phyloP scores from a whole-genome alignment of 257 asterid genomes.

The Forsythia viridissima region DNA sequence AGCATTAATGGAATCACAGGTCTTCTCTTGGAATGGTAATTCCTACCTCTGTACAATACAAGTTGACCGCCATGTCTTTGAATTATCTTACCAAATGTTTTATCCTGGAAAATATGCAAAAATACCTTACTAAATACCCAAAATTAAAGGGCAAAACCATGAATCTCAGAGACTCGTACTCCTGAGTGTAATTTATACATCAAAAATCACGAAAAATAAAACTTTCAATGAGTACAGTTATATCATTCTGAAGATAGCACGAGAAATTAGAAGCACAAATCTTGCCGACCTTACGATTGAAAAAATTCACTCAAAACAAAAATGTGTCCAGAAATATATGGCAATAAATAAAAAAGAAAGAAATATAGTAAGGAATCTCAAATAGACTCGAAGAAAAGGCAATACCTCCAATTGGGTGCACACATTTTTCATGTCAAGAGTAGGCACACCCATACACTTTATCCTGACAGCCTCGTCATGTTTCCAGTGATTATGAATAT shows the following conservation, averaged over 20 bases:
- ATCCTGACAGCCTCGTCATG: conserved; percentile 82
- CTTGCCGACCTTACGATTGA: background rate
- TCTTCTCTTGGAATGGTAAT: conserved; percentile 57
- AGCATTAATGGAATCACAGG: conserved; percentile 81
- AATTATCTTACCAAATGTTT: conserved; percentile 82
- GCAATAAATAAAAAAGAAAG: background rate
- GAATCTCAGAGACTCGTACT: background rate
- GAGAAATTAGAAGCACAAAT: background rate
- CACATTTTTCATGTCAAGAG: conserved; percentile 87
- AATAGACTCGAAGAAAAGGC: conserved; percentile 2
- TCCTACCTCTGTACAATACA: conserved; percentile 77
- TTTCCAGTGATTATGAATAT: conserved; percentile 89
- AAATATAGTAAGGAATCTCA: conserved; percentile 1
- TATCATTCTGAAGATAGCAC: background rate
- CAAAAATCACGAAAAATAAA: background rate
- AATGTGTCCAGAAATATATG: background rate
- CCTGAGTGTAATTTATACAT: background rate
- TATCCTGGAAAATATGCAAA: conserved; percentile 55
- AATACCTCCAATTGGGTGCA: conserved; percentile 88
- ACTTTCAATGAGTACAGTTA: background rate
- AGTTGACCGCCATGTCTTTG: conserved; percentile 71
- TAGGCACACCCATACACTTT: conserved; percentile 96
- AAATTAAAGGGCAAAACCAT: conserved; percentile 6
- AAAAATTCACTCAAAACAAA: too few species aligned
- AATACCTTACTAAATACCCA: background rate